These are phyloP conservation scores for Lupinus albus DNA, from an alignment of 306 rosid species.

Conservation along the genomic window DNA sequence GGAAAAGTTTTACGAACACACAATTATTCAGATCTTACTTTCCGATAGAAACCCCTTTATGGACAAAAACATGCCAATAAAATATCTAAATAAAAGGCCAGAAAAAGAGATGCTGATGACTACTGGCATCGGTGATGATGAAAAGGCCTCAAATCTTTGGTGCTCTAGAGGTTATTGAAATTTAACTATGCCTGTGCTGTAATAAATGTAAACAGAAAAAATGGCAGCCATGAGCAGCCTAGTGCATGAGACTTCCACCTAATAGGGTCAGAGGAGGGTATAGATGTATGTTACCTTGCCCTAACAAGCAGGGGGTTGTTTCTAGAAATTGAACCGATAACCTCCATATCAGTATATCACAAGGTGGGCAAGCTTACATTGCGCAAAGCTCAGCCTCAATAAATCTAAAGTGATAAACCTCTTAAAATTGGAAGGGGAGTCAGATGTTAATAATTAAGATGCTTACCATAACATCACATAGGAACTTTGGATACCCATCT, in stretches of 20 bases:
- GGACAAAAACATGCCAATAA: conserved; percentile 18
- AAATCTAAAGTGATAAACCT: not conserved
- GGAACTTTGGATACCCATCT: conserved; percentile 81
- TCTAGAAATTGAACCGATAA: too few relatives aligned
- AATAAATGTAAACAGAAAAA: not conserved
- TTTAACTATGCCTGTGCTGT: conserved; percentile 33
- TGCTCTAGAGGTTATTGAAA: conserved; percentile 11
- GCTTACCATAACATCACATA: conserved; percentile 90
- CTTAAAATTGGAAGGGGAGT: conserved; percentile 18
- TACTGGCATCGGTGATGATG: conserved; percentile 28
- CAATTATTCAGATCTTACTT: conserved; percentile 33
- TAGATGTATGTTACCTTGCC: too few relatives aligned
- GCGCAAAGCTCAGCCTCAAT: too few relatives aligned
- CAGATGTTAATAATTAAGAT: conserved; percentile 33
- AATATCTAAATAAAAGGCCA: conserved; percentile 13
- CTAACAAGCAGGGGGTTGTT: too few relatives aligned
- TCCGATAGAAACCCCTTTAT: conserved; percentile 25
- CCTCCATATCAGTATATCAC: too few relatives aligned
- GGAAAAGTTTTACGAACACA: conserved; percentile 22
- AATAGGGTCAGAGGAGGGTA: too few relatives aligned
- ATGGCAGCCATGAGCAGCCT: too few relatives aligned
- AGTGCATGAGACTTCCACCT: too few relatives aligned
- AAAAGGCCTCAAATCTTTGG: conserved; percentile 13
- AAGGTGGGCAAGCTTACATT: too few relatives aligned
- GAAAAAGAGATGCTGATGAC: conserved; percentile 5